Percentiles rank a stretch among this genome's conserved stretches.
Evolutionary conservation across 768 basidiomycete genomes (phyloP).

Genomic region (Lactarius hengduanensis): DNA sequence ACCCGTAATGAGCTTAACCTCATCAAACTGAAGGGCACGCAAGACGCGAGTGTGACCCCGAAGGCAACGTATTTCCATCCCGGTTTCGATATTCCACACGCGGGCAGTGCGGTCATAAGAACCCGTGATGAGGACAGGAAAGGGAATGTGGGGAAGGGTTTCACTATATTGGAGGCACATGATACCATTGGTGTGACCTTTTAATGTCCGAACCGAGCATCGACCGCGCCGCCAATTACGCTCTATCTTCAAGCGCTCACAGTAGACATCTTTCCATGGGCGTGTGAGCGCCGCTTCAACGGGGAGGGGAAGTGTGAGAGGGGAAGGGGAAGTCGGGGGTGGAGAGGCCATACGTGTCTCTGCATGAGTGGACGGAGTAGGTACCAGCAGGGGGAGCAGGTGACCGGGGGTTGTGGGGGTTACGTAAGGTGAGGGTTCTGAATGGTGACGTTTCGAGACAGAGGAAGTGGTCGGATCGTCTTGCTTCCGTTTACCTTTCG

Average conservation of each 20-base stretch:
- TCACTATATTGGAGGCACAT: slow-evolving; percentile 98
- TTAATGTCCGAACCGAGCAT: slow-evolving; percentile 78
- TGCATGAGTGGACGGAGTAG: slow-evolving; percentile 8
- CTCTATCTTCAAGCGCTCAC: slow-evolving; percentile 93
- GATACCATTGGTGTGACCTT: slow-evolving; percentile 93
- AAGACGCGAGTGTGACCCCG: slow-evolving; percentile 92
- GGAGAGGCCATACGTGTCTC: neutral
- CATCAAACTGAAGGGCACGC: slow-evolving; percentile 92
- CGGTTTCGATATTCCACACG: slow-evolving; percentile 96
- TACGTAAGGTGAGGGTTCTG: slow-evolving; percentile 14
- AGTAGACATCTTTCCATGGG: slow-evolving; percentile 98
- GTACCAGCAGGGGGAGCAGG: neutral
- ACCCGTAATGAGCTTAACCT: slow-evolving; percentile 91
- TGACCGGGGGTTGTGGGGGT: neutral
- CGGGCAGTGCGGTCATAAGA: slow-evolving; percentile 94
- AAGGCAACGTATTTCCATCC: slow-evolving; percentile 76
- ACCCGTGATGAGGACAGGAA: slow-evolving; percentile 95
- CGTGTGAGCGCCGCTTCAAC: slow-evolving; percentile 53
- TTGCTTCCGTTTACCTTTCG: slow-evolving; percentile 41
- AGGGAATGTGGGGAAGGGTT: slow-evolving; percentile 74
- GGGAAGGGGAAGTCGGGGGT: slow-evolving; percentile 17
- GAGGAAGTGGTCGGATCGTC: slow-evolving; percentile 30
- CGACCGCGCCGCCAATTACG: slow-evolving; percentile 96
- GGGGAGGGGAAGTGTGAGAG: slow-evolving; percentile 19
- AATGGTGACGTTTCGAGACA: slow-evolving; percentile 23